Conservation (phyloP, 495 filamentous ascomycete species). For the Penicillium maclennaniae region DNA sequence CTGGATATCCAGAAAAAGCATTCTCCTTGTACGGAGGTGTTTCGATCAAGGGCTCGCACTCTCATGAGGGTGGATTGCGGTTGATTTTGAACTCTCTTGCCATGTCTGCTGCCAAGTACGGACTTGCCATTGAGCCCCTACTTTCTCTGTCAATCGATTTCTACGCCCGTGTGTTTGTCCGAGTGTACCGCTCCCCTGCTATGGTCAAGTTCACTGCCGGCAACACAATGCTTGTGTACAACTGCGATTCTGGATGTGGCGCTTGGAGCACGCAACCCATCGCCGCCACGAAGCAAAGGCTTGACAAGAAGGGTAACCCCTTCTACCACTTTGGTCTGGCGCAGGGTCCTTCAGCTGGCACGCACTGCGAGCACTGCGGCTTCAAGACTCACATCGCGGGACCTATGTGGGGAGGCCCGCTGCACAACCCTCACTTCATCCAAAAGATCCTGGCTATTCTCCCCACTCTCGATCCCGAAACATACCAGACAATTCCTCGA, state of each 20-base stretch:
- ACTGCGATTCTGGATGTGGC: slow-evolving; percentile 84
- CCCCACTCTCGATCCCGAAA: slow-evolving; percentile 52
- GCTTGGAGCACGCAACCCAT: slow-evolving; percentile 78
- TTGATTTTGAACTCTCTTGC: slow-evolving; percentile 79
- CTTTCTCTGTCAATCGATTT: slow-evolving; percentile 93
- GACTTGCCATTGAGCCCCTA: slow-evolving; percentile 85
- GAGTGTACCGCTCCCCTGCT: slow-evolving; percentile 68
- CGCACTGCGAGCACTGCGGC: slow-evolving; percentile 75
- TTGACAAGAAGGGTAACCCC: slow-evolving; percentile 63
- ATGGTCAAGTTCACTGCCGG: slow-evolving; percentile 85
- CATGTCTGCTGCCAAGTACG: slow-evolving; percentile 75
- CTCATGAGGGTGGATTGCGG: slow-evolving; percentile 85
- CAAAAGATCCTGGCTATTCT: slow-evolving; percentile 67
- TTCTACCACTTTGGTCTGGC: slow-evolving; percentile 73
- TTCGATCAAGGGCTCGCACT: slow-evolving; percentile 75
- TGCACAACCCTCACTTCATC: slow-evolving; percentile 82
- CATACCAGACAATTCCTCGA: slow-evolving; percentile 73
- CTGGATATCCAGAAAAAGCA: slow-evolving; percentile 87
- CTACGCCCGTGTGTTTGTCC: slow-evolving; percentile 88
- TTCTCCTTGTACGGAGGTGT: slow-evolving; percentile 87
- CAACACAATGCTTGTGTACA: slow-evolving; percentile 91
- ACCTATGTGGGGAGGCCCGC: slow-evolving; percentile 89
- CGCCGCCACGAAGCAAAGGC: slow-evolving; percentile 56
- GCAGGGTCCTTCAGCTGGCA: slow-evolving; percentile 58
- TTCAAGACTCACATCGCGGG: slow-evolving; percentile 82